A percentile compares a stretch with the other conserved stretches of the same genome.
phyloP scores from a whole-genome alignment of 1,284 basidiomycete genomes.

The Naganishia albida region DNA sequence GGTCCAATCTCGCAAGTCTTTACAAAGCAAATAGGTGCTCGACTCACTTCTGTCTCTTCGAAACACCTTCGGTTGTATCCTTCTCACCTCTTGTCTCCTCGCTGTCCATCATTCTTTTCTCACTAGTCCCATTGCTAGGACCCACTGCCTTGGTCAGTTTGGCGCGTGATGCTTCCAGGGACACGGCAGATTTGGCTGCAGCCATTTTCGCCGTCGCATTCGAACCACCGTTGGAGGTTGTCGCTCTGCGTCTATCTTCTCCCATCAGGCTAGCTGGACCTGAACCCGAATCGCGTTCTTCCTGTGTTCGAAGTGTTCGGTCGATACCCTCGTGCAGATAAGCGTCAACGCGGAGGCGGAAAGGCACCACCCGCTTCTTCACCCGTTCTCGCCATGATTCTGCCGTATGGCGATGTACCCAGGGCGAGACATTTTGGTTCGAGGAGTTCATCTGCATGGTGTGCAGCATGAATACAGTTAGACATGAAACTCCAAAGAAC shows the following conservation, averaged over 20 bases:
- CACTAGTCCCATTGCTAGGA: too few relatives aligned
- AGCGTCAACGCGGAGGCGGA: conserved; percentile 14
- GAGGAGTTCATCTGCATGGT: conserved; percentile 10
- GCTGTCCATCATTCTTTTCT: too few relatives aligned
- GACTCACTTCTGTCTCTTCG: conserved; percentile 23
- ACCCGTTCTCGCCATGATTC: conserved; percentile 31
- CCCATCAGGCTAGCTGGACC: conserved; percentile 1
- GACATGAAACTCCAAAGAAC: background rate
- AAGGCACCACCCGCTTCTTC: conserved; percentile 18
- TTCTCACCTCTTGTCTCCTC: background rate
- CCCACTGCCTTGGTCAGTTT: too few relatives aligned
- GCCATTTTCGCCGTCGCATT: too few relatives aligned
- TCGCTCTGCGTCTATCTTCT: background rate
- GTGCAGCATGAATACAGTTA: background rate
- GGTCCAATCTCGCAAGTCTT: too few relatives aligned
- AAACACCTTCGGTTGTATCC: background rate
- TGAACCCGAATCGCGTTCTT: conserved; percentile 15
- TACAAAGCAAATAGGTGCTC: background rate
- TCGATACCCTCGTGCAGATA: conserved; percentile 16
- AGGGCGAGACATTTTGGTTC: conserved; percentile 2
- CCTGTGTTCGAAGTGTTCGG: conserved; percentile 4
- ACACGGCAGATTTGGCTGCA: too few relatives aligned
- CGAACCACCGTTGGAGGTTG: background rate
- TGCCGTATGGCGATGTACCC: conserved; percentile 24
- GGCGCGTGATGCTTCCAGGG: too few relatives aligned